Evolutionary conservation across 768 basidiomycete genomes (phyloP).

Genomic region (Suillus americanus): DNA sequence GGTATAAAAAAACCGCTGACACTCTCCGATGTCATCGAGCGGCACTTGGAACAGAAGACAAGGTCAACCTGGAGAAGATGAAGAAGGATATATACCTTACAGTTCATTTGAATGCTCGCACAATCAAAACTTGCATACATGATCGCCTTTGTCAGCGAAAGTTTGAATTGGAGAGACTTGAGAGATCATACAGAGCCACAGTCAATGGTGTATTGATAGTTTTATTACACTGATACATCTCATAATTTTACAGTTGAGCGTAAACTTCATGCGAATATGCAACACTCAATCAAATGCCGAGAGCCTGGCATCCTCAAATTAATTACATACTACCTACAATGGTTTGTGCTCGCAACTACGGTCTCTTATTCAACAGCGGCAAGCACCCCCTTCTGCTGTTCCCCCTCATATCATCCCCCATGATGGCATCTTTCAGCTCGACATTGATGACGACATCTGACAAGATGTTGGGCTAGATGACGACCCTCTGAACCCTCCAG

Average conservation of each 20-base stretch:
- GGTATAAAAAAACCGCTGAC: conserved; percentile 7
- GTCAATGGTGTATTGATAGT: conserved; percentile 1
- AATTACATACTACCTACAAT: neutral
- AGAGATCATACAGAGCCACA: conserved; percentile 13
- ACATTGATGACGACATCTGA: neutral
- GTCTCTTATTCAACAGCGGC: neutral
- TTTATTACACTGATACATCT: neutral
- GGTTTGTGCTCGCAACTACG: neutral
- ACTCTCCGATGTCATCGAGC: conserved; percentile 4
- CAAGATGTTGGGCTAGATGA: neutral
- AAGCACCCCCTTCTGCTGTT: neutral
- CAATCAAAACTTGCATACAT: neutral
- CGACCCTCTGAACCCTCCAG: neutral
- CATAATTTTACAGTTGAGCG: conserved; percentile 15
- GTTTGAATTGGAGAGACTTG: conserved; percentile 28
- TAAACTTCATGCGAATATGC: conserved; percentile 28
- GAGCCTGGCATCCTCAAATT: conserved; percentile 12
- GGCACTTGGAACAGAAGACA: conserved; percentile 8
- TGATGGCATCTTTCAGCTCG: neutral
- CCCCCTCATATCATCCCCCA: neutral
- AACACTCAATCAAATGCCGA: conserved; percentile 21
- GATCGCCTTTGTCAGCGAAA: conserved; percentile 19
- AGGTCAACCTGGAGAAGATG: conserved; percentile 1
- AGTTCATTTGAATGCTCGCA: conserved; percentile 10
- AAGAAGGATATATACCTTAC: conserved; percentile 13